phyloP scores from a whole-genome alignment of 2,329 filamentous ascomycete species.

The Colletotrichum orbiculare region DNA sequence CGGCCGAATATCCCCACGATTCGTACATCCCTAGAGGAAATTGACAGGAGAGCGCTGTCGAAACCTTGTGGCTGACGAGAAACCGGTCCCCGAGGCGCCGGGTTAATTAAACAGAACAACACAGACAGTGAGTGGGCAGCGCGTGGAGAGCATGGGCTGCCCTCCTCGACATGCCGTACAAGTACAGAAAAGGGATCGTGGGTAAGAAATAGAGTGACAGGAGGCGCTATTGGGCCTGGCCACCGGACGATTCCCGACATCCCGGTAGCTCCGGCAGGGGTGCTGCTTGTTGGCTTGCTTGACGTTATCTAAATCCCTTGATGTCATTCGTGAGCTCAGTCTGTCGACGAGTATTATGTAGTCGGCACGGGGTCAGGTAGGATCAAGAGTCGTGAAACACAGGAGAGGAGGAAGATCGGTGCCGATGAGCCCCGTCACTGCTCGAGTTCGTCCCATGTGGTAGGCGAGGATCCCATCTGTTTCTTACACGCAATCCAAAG shows the following conservation, averaged over 20 bases:
- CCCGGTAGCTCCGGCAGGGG: conserved; percentile 10
- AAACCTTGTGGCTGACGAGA: conserved; percentile 12
- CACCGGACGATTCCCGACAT: conserved; percentile 16
- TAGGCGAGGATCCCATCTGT: conserved; percentile 7
- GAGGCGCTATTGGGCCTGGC: conserved; percentile 27
- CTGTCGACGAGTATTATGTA: neutral
- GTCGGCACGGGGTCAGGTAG: neutral
- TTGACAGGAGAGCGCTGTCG: conserved; percentile 13
- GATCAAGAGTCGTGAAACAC: conserved; percentile 22
- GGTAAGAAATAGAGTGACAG: conserved; percentile 23
- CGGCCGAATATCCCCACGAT: conserved; percentile 14
- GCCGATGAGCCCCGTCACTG: conserved; percentile 22
- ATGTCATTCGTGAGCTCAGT: conserved; percentile 2
- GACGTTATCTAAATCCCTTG: conserved; percentile 7
- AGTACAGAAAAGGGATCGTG: conserved; percentile 3
- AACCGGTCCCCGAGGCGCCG: conserved; percentile 3
- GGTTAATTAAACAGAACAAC: conserved; percentile 24
- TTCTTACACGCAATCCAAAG: conserved; percentile 14
- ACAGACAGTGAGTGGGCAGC: conserved; percentile 2
- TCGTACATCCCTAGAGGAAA: conserved; percentile 22
- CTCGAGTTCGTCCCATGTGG: conserved; percentile 18
- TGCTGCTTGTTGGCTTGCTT: conserved; percentile 11
- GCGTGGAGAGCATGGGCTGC: neutral
- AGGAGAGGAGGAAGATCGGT: conserved; percentile 8
- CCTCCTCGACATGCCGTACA: conserved; percentile 11